Evolutionary conservation across 768 basidiomycete species (phyloP), one percentile per base, ranked within the genome.

Genomic region (Pleurotus tuoliensis): DNA sequence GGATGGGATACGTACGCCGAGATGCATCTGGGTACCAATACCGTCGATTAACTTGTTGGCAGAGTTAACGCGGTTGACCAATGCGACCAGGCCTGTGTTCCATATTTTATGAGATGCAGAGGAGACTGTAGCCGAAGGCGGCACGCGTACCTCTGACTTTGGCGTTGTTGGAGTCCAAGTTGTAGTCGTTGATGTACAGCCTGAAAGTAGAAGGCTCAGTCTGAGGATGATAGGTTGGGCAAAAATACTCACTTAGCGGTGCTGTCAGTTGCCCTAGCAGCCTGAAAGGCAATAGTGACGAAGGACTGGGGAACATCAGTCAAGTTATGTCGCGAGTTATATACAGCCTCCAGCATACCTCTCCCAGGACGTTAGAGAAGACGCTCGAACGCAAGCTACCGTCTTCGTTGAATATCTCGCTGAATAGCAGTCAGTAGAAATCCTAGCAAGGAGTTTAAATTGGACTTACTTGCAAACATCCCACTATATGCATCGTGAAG

Each of bases 341-440:
- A 9, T 2, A 11, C 40, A 11, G 18, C 11, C 7, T 2, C 9
- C 5, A 13, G 52, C 55, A 27, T 56, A 74, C 71, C 59, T 74
- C 73, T 56, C 80, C 79, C n/a, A 82, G 68, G 39, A 80, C 76
- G 55, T 76, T 76, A 51, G 63, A 76, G 69, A 79, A 81, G 41
- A 81, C 76, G 57, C 75, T 75, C 37, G 70, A 73, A 25, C 76
- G 73, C 51, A 80, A 61, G 50, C 70, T 71, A 44, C 80, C 79
- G 61, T 80, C 75, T 57, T 82, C 80, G 66, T 80, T 80, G 64
- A 82, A 72, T 54, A 77, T 77, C 65, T 82, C 80, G 57, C 75
- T 76, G 24, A 13, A 40, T 7, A 27, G 57, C 7, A 60, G 65
- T 68, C 47, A 66, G 56, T 45, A 64, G 58, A 41, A 64, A 5